These are phyloP conservation scores for Lagenaria siceraria DNA, from an alignment of 306 rosid genomes.

Conservation along the genomic window DNA sequence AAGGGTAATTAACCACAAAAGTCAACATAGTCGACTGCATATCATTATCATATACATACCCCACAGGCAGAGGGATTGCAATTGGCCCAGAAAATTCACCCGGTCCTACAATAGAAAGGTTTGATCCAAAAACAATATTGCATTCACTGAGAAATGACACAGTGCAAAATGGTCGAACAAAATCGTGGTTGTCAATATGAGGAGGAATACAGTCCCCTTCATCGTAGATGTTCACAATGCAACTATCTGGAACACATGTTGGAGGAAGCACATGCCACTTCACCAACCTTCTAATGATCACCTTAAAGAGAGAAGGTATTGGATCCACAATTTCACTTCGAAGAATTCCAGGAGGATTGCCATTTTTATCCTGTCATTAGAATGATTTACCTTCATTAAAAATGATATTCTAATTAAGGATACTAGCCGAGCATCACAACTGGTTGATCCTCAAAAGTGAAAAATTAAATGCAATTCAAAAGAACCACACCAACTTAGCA, in stretches of 20 bases:
- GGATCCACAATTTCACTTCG: constrained; percentile 47
- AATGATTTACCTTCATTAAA: neutral
- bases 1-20: neutral
- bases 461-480: neutral
- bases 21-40: neutral
- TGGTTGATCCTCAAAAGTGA: neutral
- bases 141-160: constrained; percentile 94
- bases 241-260: constrained; percentile 84
- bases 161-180: constrained; percentile 92
- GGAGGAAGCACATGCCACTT: constrained; percentile 90
- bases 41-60: constrained; percentile 40
- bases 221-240: constrained; percentile 86
- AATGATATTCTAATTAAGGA: neutral
- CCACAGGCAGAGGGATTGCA: constrained; percentile 62
- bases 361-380: constrained; percentile 64
- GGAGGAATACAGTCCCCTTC: constrained; percentile 98
- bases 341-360: constrained; percentile 90
- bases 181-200: constrained; percentile 88
- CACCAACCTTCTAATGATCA: constrained; percentile 76
- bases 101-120: constrained; percentile 42
- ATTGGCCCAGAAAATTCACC: constrained; percentile 63
- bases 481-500: neutral
- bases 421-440: neutral
- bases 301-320: constrained; percentile 75
- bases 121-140: constrained; percentile 65